Evolutionary conservation across 2,329 filamentous ascomycete genomes (phyloP), one percentile per base, ranked within the genome.

Genomic region (Colletotrichum lini): DNA sequence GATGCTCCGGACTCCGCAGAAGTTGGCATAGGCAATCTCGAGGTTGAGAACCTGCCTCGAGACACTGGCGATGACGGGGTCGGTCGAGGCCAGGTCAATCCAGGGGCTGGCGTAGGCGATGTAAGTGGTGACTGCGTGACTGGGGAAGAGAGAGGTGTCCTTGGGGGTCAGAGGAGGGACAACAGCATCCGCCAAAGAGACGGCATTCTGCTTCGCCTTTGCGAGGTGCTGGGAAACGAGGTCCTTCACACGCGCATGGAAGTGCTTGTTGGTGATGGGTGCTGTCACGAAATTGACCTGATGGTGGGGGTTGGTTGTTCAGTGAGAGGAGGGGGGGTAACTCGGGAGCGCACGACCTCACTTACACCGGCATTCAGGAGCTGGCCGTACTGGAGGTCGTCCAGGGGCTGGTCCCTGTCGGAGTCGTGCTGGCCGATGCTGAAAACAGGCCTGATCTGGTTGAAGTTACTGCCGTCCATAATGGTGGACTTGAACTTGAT

Each of bases 1-100:
- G 70, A 98, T 87, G 81, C 93, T 97, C 67, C 91, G 91, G 58
- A 96, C 89, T 45, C 97, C 97, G 78, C 95, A 98, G 82, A 98
- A 99, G 73, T 94, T 95, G 74, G 97, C 96, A 82, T 98, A 99
- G 59, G 94, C 93, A 58, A 98, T 89, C 80, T 99, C 96, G 49
- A 98, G 87, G 79, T 95, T 95, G 73, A 99, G 86, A 8, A 97
- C 93, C 82, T 98, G 96, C 54, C 94, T 91, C 45, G 96, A 98
- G 70, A 98, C 88, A 79, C 93, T 94, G 9, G 94, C 91, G 73
- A 98, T 91, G 73, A 96, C 82, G 8, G 95, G 93, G 80, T 98
- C 93, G 1, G 91, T 84, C 2, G 95, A 97, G 76, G 92, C 92
- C 15, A 98, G 84, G 79, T 98, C 95, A 75, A 98, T 96, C 96